Evolutionary conservation across 2,329 filamentous ascomycete species (phyloP).

Genomic region (Nannizziopsis arthrosporioides): DNA sequence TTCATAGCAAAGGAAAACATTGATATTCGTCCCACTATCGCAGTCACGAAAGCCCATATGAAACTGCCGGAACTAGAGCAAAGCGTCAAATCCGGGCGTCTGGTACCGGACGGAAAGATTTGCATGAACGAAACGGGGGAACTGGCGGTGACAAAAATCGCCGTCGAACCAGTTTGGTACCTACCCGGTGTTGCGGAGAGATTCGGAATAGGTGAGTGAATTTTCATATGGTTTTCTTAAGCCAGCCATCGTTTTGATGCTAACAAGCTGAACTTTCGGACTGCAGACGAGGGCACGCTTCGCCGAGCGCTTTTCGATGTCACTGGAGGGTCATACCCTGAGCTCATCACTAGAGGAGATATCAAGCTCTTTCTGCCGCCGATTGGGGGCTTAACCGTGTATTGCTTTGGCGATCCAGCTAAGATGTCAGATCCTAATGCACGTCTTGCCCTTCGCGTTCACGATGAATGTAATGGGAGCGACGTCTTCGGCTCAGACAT

Average conservation of each 20-base stretch:
- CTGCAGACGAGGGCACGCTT: constrained; percentile 66
- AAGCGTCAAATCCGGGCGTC: constrained; percentile 65
- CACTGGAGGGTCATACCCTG: constrained; percentile 89
- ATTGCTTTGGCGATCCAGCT: constrained; percentile 89
- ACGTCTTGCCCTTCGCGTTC: constrained; percentile 71
- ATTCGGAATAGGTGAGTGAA: constrained; percentile 65
- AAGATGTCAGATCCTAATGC: constrained; percentile 83
- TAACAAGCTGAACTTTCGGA: neutral
- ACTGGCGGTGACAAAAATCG: constrained; percentile 88
- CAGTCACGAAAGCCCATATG: constrained; percentile 88
- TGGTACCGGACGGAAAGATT: constrained; percentile 75
- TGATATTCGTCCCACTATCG: constrained; percentile 78
- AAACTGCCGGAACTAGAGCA: constrained; percentile 90
- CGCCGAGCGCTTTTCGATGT: constrained; percentile 85
- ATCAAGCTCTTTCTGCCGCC: constrained; percentile 94
- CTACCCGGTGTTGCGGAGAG: constrained; percentile 77
- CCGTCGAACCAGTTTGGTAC: constrained; percentile 90
- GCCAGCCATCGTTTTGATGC: too few relatives aligned
- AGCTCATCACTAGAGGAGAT: constrained; percentile 86
- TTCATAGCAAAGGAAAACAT: constrained; percentile 66
- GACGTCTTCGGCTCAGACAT: constrained; percentile 98
- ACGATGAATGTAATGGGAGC: constrained; percentile 84
- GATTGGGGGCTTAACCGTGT: constrained; percentile 89
- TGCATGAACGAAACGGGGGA: constrained; percentile 78
- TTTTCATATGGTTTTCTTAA: too few relatives aligned